Percentiles rank a stretch among this genome's conserved stretches.
These are phyloP conservation scores for Santalum album DNA, from an alignment of 164 flowering plant genomes.

Conservation along the genomic window DNA sequence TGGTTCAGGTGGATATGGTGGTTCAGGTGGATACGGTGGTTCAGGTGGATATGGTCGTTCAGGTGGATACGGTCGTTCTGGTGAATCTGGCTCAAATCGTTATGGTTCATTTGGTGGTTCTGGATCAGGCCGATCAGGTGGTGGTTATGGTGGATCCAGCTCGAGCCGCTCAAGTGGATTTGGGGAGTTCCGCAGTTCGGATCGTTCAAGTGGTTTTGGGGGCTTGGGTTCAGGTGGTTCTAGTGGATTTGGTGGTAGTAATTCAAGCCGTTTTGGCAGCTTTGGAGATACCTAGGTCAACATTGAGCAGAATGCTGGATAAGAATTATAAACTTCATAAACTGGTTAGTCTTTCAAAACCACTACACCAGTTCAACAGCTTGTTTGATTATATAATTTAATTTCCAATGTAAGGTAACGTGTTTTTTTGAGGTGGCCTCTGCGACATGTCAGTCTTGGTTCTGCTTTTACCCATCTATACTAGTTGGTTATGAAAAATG, in stretches of 20 bases:
- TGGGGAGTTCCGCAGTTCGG: conserved; percentile 18
- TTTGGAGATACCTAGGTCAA: not conserved
- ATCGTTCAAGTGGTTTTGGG: conserved; percentile 25
- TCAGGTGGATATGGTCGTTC: conserved; percentile 16
- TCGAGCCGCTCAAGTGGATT: conserved; percentile 23
- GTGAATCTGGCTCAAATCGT: conserved; percentile 8
- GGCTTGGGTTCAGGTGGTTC: conserved; percentile 8
- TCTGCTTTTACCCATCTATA: no score
- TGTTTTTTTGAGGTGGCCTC: no score
- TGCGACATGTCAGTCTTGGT: no score
- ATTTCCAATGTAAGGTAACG: no score
- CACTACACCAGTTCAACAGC: no score
- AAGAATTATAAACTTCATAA: no score
- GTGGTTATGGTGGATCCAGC: conserved; percentile 11
- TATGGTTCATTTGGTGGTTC: conserved; percentile 23
- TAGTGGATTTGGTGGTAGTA: conserved; percentile 9
- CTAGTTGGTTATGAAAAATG: no score
- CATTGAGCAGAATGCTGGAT: no score
- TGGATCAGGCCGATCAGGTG: conserved; percentile 15
- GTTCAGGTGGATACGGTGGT: conserved; percentile 27
- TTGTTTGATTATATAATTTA: no score
- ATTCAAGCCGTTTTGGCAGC: conserved; percentile 5
- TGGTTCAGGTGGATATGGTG: conserved; percentile 16
- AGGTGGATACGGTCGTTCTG: conserved; percentile 25
- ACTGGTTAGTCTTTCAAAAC: no score